Base-by-base conservation (phyloP, 176 grass and related monocot genomes). In the Bothriochloa decipiens region DNA sequence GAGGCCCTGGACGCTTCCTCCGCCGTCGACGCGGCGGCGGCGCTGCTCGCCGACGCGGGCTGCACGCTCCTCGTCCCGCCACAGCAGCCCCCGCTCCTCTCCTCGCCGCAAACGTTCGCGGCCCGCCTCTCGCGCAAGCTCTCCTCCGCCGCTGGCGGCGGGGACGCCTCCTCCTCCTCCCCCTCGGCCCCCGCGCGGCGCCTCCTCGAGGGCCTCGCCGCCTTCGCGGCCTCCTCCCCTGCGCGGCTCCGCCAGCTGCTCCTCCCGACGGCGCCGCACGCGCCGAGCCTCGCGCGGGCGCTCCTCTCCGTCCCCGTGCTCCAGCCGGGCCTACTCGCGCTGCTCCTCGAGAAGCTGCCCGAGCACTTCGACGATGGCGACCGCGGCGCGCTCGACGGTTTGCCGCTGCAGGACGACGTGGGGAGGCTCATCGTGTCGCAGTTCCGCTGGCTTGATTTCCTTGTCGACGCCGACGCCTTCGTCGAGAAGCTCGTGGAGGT, bases 301-400 rank as follows among this genome's bases (percentile, higher is more conserved):
- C 90, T 97, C n/a, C 86, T 97, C 45, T 74, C 90, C 49, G 88
- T 97, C 15, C 89, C 92, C 8, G 77, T 90, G 22, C 82, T 97
- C 75, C 95, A 97, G 86, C 84, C 87, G 20, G 83, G 77, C 17
- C 82, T 97, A 50, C 90, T 92, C 82, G 78, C 82, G 6, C 72
- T 97, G 73, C 92, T 97, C 71, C 92, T 97, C 35, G 95, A 97
- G 49, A 94, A 94, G 88, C 90, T 97, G 29, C 95, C 95, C 8
- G 92, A 97, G 87, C 84, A 94, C 86, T 97, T 97, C 55, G 90
- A 89, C 46, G 81, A 72, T n/a, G 63, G 15, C 22, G 60, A 14
- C 25, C 35, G 64, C 42, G 46, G 22, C 14, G 75, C 76, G 61
- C 81, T 86, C 80, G 90, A 84, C 25, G 80, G 63, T 58, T 77